These are phyloP conservation scores for Kwoniella sp. DNA, from an alignment of 768 basidiomycete genomes.

Conservation along the genomic window DNA sequence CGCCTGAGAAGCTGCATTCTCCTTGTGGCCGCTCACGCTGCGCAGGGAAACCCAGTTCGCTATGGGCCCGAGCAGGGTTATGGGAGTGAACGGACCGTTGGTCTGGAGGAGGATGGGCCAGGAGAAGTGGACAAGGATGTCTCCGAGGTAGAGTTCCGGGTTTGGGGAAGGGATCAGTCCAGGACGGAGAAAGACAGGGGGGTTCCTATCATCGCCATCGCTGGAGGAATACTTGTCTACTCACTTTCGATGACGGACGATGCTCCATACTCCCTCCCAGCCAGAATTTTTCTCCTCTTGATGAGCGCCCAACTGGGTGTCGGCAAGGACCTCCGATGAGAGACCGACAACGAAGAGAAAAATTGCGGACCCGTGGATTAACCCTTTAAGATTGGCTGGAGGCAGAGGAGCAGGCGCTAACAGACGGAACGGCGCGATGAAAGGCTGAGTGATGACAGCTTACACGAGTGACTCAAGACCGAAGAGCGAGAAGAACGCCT, in stretches of 20 bases:
- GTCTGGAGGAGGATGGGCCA: constrained; percentile 41
- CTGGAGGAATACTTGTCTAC: not conserved
- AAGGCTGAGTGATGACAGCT: constrained; percentile 38
- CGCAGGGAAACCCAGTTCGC: constrained; percentile 42
- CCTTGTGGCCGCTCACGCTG: constrained; percentile 42
- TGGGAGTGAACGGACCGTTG: constrained; percentile 37
- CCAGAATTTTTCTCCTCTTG: constrained; percentile 16
- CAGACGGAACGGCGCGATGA: constrained; percentile 33
- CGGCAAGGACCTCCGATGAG: constrained; percentile 32
- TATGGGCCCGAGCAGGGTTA: constrained; percentile 41
- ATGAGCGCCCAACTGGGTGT: constrained; percentile 29
- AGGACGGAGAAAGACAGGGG: not conserved
- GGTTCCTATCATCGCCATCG: not conserved
- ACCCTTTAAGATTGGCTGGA: not conserved
- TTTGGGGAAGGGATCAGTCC: not conserved
- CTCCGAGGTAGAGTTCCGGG: constrained; percentile 34
- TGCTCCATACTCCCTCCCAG: constrained; percentile 39
- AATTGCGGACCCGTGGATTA: constrained; percentile 9
- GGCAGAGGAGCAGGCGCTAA: not conserved
- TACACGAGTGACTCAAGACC: constrained; percentile 39
- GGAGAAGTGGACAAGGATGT: constrained; percentile 31
- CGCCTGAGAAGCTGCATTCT: constrained; percentile 37
- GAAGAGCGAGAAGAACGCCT: constrained; percentile 22
- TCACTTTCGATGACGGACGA: constrained; percentile 49
- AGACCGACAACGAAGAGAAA: constrained; percentile 34